Conservation (phyloP, 1,139 yeast genomes). For the Saccharomyces hybrid region DNA sequence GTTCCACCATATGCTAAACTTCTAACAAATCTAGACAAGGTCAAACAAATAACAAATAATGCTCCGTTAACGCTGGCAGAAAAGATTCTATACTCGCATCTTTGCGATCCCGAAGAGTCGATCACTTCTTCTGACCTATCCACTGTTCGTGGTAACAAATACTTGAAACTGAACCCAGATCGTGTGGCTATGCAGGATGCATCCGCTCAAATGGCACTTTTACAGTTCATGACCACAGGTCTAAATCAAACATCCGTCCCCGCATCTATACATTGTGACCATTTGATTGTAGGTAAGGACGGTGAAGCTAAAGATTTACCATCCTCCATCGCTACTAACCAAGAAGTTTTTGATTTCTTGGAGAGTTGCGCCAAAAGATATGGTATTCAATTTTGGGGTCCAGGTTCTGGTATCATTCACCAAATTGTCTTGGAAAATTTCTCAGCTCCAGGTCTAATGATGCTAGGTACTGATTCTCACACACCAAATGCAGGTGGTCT, state of each 20-base stretch:
- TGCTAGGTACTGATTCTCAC: constrained; percentile 95
- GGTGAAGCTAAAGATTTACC: constrained; percentile 78
- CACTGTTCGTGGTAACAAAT: constrained; percentile 68
- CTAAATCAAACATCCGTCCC: constrained; percentile 82
- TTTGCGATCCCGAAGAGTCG: constrained; percentile 77
- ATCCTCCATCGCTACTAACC: constrained; percentile 71
- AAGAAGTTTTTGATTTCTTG: constrained; percentile 89
- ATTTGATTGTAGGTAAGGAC: constrained; percentile 87
- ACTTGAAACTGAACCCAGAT: constrained; percentile 89
- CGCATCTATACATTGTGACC: constrained; percentile 94
- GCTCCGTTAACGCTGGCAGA: constrained; percentile 88
- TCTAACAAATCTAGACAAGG: constrained; percentile 52
- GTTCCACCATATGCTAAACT: constrained; percentile 84
- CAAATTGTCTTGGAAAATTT: constrained; percentile 94
- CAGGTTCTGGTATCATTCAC: constrained; percentile 97
- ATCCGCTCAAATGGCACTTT: constrained; percentile 92
- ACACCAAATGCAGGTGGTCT: constrained; percentile 98
- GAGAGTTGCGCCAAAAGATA: constrained; percentile 85
- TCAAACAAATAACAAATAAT: constrained; percentile 54
- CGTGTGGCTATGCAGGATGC: constrained; percentile 99
- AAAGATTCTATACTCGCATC: constrained; percentile 85
- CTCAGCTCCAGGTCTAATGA: constrained; percentile 89
- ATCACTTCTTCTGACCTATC: constrained; percentile 42
- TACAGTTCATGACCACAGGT: constrained; percentile 96
- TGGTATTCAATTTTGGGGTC: constrained; percentile 98